phyloP scores from a whole-genome alignment of 177 flowering plant genomes.

The Vitis hybrid region DNA sequence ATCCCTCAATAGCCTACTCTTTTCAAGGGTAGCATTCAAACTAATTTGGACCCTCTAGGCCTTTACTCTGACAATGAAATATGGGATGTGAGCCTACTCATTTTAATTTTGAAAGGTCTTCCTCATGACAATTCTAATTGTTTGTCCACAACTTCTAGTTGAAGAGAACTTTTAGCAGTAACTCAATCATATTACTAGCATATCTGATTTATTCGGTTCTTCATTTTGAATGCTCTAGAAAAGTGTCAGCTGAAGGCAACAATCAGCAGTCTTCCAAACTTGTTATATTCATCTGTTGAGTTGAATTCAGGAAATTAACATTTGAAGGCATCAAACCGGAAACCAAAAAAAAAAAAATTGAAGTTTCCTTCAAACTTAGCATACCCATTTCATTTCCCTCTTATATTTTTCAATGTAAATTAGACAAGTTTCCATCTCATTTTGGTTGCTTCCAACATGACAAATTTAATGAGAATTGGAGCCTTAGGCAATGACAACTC shows the following conservation, averaged over 20 bases:
- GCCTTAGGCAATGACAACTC: constrained; percentile 73
- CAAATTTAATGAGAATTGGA: constrained; percentile 73
- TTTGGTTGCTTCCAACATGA: constrained; percentile 30
- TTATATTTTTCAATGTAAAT: neutral
- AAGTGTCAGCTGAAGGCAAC: constrained; percentile 77
- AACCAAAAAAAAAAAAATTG: neutral
- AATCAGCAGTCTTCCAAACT: constrained; percentile 56
- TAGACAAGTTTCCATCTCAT: constrained; percentile 6
- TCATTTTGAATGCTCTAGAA: constrained; percentile 58
- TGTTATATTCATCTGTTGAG: constrained; percentile 69
- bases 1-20: constrained; percentile 94
- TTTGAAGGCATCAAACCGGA: no score
- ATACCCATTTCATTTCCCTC: no score
- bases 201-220: neutral
- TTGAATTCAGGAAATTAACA: neutral
- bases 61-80: constrained; percentile 69
- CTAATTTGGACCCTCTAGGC: constrained; percentile 82
- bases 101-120: neutral
- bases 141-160: no score
- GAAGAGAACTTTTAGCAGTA: no score
- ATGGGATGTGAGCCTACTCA: constrained; percentile 56
- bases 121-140: no score
- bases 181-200: neutral
- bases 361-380: no score
- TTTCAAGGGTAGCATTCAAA: constrained; percentile 68